Evolutionary conservation across 768 basidiomycete species (phyloP).

Genomic region (Tulasnella sp.): DNA sequence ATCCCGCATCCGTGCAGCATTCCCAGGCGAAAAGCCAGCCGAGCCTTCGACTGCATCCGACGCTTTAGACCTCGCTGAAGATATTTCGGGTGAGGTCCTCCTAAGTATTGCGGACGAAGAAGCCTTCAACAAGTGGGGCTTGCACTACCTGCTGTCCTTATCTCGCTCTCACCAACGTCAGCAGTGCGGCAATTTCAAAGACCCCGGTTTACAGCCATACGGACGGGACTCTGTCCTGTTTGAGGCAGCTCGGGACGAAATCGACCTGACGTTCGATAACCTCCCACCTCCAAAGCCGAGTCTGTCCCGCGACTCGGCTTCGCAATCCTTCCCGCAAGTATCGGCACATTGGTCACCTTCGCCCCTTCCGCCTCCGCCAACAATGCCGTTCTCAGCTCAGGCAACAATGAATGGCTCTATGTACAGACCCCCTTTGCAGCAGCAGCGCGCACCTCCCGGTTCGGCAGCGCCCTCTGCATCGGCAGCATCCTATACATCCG

Average conservation of each 20-base stretch:
- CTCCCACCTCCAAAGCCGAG: constrained; percentile 30
- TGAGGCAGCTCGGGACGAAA: constrained; percentile 23
- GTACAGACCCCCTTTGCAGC: too few relatives aligned
- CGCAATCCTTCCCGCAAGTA: too few relatives aligned
- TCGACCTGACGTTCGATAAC: constrained; percentile 29
- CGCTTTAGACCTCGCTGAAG: constrained; percentile 26
- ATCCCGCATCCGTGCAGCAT: not conserved
- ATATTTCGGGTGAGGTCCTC: constrained; percentile 28
- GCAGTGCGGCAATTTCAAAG: constrained; percentile 31
- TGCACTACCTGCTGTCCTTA: constrained; percentile 29
- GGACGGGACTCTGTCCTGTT: constrained; percentile 28
- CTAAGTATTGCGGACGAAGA: constrained; percentile 16
- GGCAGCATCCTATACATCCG: too few relatives aligned
- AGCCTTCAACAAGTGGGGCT: constrained; percentile 27
- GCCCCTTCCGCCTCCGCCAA: too few relatives aligned
- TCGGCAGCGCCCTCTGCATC: too few relatives aligned
- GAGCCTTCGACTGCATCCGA: not conserved
- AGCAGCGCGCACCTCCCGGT: too few relatives aligned
- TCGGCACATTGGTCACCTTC: too few relatives aligned
- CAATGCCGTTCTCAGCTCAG: too few relatives aligned
- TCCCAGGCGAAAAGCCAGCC: constrained; percentile 9
- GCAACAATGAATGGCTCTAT: too few relatives aligned
- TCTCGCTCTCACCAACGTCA: constrained; percentile 30
- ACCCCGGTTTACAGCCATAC: constrained; percentile 27
- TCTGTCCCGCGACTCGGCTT: too few relatives aligned